These are phyloP conservation scores for Platanus orientalis DNA, from an alignment of 164 flowering plant genomes.

Conservation along the genomic window DNA sequence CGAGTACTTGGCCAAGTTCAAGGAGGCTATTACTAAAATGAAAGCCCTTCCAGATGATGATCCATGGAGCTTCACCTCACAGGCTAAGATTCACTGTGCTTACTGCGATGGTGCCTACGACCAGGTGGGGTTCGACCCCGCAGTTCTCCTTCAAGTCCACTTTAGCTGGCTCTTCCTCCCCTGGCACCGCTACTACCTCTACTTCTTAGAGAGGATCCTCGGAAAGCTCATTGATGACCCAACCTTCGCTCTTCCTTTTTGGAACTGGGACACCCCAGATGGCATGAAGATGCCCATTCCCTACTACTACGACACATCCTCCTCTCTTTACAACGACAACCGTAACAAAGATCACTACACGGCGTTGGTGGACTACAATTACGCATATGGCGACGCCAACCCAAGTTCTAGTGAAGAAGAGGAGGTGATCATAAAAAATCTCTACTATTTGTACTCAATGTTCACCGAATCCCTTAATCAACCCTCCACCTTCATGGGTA, in stretches of 20 bases:
- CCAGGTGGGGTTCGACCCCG: neutral
- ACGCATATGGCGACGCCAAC: neutral
- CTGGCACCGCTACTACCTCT: slow-evolving; percentile 12
- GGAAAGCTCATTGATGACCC: slow-evolving; percentile 14
- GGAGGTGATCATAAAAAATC: neutral
- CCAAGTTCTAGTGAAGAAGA: neutral
- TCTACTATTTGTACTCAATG: neutral
- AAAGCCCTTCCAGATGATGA: slow-evolving; percentile 8
- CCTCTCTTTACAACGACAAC: slow-evolving; percentile 4
- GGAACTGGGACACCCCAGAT: slow-evolving; percentile 8
- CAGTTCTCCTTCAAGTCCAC: slow-evolving; percentile 1
- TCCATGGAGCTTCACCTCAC: slow-evolving; percentile 8
- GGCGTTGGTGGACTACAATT: slow-evolving; percentile 8
- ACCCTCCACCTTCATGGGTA: slow-evolving; percentile 14
- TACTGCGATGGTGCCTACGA: slow-evolving; percentile 10
- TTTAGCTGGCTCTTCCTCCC: slow-evolving; percentile 10
- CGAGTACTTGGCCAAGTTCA: neutral
- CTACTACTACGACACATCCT: neutral
- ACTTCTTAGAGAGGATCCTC: slow-evolving; percentile 13
- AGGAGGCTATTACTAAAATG: neutral
- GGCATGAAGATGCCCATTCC: slow-evolving; percentile 10
- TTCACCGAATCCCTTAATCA: neutral
- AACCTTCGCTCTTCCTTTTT: too few relatives aligned
- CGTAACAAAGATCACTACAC: slow-evolving; percentile 5
- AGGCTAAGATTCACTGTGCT: slow-evolving; percentile 9